A percentile compares a stretch with the other conserved stretches of the same genome.
Evolutionary conservation across 2,329 filamentous ascomycete species (phyloP).

Genomic region (Calonectria pauciramosa): DNA sequence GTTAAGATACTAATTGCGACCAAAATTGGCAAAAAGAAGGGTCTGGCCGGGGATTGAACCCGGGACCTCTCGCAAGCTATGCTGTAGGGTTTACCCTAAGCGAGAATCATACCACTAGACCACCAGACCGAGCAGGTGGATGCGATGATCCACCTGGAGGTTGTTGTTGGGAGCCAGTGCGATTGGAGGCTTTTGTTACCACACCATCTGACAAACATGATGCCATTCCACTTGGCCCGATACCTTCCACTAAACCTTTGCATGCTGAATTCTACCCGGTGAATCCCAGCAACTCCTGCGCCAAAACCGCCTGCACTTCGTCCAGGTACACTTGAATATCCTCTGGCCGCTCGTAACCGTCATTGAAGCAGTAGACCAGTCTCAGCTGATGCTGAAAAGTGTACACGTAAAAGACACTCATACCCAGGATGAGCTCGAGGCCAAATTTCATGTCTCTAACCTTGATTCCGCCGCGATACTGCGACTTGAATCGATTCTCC

Average conservation of each 20-base stretch:
- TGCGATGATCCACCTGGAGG: neutral
- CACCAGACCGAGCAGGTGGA: constrained; percentile 58
- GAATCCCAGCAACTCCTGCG: neutral
- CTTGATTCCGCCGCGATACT: constrained; percentile 2
- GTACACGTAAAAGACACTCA: constrained; percentile 42
- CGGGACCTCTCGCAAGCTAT: constrained; percentile 59
- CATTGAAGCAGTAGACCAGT: constrained; percentile 44
- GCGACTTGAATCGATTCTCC: constrained; percentile 6
- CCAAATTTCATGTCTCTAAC: constrained; percentile 37
- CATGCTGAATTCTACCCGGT: neutral
- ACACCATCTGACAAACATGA: neutral
- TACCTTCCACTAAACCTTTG: neutral
- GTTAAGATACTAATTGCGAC: neutral
- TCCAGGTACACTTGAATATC: constrained; percentile 19
- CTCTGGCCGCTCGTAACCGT: constrained; percentile 31
- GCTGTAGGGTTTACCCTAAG: constrained; percentile 68
- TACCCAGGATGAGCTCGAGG: constrained; percentile 41
- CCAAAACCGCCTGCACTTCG: neutral
- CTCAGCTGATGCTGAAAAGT: constrained; percentile 41
- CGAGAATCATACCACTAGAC: constrained; percentile 81
- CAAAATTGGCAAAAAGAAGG: constrained; percentile 37
- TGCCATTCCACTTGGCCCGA: neutral
- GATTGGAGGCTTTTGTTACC: neutral
- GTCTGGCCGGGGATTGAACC: constrained; percentile 62
- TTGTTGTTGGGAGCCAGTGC: neutral